phyloP scores from a whole-genome alignment of 352 stramenopile species.

The Phytopythium mirpurense region DNA sequence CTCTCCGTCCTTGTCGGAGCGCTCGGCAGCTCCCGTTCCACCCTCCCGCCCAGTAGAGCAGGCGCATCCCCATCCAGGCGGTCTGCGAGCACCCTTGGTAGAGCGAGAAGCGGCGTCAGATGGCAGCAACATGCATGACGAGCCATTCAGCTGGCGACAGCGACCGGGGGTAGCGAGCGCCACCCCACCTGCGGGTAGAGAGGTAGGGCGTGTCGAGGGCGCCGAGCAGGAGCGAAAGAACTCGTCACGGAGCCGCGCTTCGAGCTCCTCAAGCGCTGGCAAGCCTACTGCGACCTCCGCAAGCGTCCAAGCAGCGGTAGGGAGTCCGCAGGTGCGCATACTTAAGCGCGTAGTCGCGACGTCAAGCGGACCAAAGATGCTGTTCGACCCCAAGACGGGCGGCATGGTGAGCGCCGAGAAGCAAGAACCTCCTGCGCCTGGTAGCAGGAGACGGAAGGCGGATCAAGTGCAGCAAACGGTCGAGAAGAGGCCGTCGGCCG shows the following conservation, averaged over 20 bases:
- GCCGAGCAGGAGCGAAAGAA: conserved; percentile 1
- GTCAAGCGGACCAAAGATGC: conserved; percentile 38
- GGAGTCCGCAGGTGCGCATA: conserved; percentile 34
- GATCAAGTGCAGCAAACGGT: conserved; percentile 1
- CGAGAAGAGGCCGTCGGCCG: not conserved
- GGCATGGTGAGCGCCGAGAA: conserved; percentile 44
- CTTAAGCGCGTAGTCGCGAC: conserved; percentile 29
- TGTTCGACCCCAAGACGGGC: conserved; percentile 70
- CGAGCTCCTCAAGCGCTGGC: conserved; percentile 7
- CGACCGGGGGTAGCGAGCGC: too few relatives aligned
- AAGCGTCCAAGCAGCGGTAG: not conserved
- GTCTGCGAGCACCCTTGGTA: not conserved
- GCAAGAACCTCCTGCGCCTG: not conserved
- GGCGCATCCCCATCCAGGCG: not conserved
- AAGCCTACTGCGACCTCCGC: not conserved
- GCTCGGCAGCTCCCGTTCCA: not conserved
- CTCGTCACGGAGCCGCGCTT: conserved; percentile 3
- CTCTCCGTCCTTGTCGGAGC: not conserved
- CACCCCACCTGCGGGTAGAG: not conserved
- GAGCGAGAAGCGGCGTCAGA: not conserved
- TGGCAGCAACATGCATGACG: not conserved
- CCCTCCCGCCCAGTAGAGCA: not conserved
- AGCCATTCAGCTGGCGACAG: conserved; percentile 2
- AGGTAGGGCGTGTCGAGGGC: not conserved
- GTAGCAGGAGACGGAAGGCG: not conserved